Percentiles rank a stretch among this genome's conserved stretches.
Conservation (phyloP, 495 filamentous ascomycete species). For the Ramalina intermedia region DNA sequence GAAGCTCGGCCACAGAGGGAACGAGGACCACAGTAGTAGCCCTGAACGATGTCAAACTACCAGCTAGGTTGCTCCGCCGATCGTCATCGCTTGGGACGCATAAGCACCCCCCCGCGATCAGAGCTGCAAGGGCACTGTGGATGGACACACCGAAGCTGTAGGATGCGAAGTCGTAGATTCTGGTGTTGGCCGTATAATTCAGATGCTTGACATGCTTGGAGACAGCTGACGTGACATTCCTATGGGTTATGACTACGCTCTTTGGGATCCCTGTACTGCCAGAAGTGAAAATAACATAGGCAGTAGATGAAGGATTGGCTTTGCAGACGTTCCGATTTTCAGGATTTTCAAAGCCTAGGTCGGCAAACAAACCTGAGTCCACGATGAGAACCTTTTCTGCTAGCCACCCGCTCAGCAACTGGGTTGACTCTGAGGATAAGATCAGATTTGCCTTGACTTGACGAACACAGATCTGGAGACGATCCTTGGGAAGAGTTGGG, state of each 20-base stretch:
- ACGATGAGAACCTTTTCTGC: not conserved
- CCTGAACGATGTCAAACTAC: slow-evolving; percentile 30
- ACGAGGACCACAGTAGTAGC: slow-evolving; percentile 37
- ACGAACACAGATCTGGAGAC: slow-evolving; percentile 37
- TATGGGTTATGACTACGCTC: slow-evolving; percentile 31
- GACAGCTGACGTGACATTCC: slow-evolving; percentile 30
- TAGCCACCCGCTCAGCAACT: slow-evolving; percentile 6
- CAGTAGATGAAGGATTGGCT: not conserved
- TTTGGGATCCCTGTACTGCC: slow-evolving; percentile 36
- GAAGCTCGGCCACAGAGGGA: slow-evolving; percentile 32
- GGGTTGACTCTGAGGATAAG: not conserved
- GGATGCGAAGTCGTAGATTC: slow-evolving; percentile 39
- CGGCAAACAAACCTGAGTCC: not conserved
- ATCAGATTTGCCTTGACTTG: slow-evolving; percentile 26
- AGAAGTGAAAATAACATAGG: not conserved
- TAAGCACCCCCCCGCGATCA: slow-evolving; percentile 40
- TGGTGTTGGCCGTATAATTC: slow-evolving; percentile 20
- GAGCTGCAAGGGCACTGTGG: slow-evolving; percentile 30
- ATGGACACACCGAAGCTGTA: slow-evolving; percentile 37
- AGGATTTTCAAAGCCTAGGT: not conserved
- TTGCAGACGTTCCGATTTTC: not conserved
- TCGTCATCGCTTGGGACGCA: slow-evolving; percentile 48
- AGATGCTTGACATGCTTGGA: slow-evolving; percentile 25
- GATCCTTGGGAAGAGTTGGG: slow-evolving; percentile 36
- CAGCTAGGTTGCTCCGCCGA: slow-evolving; percentile 32